Conservation (phyloP, 495 filamentous ascomycete species). For the Astrothelium macrocarpum region DNA sequence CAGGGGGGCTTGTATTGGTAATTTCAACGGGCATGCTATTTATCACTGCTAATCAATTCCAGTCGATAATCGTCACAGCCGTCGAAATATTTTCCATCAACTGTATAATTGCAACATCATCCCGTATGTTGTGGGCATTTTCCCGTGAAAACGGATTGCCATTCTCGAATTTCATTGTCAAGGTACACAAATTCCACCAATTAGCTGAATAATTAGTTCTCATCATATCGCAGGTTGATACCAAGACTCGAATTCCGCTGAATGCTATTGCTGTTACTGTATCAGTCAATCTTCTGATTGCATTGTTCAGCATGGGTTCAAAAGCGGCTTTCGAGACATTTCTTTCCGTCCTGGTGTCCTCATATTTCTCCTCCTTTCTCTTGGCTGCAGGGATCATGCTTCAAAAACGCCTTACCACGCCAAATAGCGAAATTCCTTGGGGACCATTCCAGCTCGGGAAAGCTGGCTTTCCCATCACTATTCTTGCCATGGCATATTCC, state of each 20-base stretch:
- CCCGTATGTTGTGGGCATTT: constrained; percentile 39
- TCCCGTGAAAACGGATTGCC: constrained; percentile 31
- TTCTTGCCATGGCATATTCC: constrained; percentile 16
- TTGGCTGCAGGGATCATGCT: constrained; percentile 14
- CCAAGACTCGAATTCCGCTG: constrained; percentile 10
- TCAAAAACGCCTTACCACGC: constrained; percentile 10
- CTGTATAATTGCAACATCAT: constrained; percentile 33
- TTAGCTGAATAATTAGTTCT: no score
- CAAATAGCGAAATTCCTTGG: background rate
- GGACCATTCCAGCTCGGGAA: background rate
- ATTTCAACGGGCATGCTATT: background rate
- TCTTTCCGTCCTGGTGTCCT: constrained; percentile 18
- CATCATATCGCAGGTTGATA: background rate
- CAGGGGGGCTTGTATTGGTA: background rate
- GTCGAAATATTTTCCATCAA: constrained; percentile 14
- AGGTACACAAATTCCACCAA: constrained; percentile 10
- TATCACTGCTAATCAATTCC: background rate
- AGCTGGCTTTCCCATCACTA: constrained; percentile 15
- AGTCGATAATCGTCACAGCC: background rate
- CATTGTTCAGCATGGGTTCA: constrained; percentile 19
- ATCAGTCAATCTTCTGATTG: constrained; percentile 12
- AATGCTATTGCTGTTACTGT: constrained; percentile 14
- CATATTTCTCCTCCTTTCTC: constrained; percentile 23
- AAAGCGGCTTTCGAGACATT: constrained; percentile 20
- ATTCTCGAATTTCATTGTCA: constrained; percentile 12